Conservation (phyloP, 2,329 filamentous ascomycete species). For the Cladosporium colombiae region DNA sequence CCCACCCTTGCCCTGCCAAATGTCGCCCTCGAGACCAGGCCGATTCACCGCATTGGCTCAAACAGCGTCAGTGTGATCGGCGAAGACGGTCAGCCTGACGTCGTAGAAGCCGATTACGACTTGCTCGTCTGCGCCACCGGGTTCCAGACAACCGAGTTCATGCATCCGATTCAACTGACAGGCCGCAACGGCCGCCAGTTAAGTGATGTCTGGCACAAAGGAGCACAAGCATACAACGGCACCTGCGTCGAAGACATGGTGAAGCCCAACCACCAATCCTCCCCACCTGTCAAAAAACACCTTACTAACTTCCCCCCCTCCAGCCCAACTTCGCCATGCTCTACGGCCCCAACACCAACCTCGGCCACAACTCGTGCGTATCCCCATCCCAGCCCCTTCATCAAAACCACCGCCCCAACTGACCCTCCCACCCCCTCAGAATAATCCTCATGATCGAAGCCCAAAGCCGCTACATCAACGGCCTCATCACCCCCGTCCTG, state of each 20-base stretch:
- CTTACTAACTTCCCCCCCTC: neutral
- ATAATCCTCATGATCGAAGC: slow-evolving; percentile 65
- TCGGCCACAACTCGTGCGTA: slow-evolving; percentile 33
- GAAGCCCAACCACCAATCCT: no score
- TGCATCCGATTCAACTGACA: slow-evolving; percentile 57
- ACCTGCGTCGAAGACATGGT: slow-evolving; percentile 51
- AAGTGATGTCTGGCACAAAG: slow-evolving; percentile 55
- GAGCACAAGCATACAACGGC: slow-evolving; percentile 54
- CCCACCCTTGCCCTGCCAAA: slow-evolving; percentile 51
- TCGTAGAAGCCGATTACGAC: slow-evolving; percentile 45
- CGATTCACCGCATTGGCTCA: slow-evolving; percentile 50
- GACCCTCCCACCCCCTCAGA: slow-evolving; percentile 37
- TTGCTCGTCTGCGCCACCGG: slow-evolving; percentile 61
- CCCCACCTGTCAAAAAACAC: neutral
- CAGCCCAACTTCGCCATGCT: slow-evolving; percentile 51
- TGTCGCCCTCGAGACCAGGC: slow-evolving; percentile 53
- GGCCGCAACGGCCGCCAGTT: slow-evolving; percentile 49
- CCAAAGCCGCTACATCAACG: slow-evolving; percentile 56
- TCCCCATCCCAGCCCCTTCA: neutral
- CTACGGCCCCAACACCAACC: slow-evolving; percentile 60
- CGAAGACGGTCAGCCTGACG: slow-evolving; percentile 30
- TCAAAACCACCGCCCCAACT: slow-evolving; percentile 24
- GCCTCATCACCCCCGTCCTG: slow-evolving; percentile 52
- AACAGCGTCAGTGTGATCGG: slow-evolving; percentile 50
- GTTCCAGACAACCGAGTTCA: slow-evolving; percentile 60